A percentile compares a stretch with the other conserved stretches of the same genome.
Conservation (phyloP, 768 basidiomycete genomes). For the Asterophora lycoperdoides region DNA sequence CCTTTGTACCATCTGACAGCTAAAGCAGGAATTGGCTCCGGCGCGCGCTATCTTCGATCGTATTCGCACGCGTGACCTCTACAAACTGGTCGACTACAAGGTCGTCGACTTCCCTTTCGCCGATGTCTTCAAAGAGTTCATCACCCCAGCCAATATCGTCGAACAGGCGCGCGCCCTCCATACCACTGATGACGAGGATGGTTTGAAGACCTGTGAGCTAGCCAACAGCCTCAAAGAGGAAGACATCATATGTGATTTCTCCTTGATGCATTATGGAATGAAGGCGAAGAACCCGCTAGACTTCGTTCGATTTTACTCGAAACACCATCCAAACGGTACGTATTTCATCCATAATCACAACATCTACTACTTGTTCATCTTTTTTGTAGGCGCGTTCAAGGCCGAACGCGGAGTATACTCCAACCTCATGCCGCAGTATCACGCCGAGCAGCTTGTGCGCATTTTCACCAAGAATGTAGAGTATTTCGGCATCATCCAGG, state of each 20-base stretch:
- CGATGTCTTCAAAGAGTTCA: slow-evolving; percentile 30
- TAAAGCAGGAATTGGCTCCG: slow-evolving; percentile 48
- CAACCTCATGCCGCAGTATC: slow-evolving; percentile 56
- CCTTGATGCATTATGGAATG: slow-evolving; percentile 77
- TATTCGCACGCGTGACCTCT: slow-evolving; percentile 60
- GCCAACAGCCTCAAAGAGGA: slow-evolving; percentile 34
- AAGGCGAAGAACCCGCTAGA: slow-evolving; percentile 64
- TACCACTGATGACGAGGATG: slow-evolving; percentile 17
- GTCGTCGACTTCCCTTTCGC: slow-evolving; percentile 38
- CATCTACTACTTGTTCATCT: too few species aligned
- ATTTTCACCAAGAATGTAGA: slow-evolving; percentile 63
- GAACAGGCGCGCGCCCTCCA: slow-evolving; percentile 30
- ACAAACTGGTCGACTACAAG: slow-evolving; percentile 66
- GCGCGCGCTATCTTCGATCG: slow-evolving; percentile 61
- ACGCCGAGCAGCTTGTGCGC: slow-evolving; percentile 66
- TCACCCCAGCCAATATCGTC: slow-evolving; percentile 43
- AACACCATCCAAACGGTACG: slow-evolving; percentile 55
- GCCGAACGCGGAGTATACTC: slow-evolving; percentile 60
- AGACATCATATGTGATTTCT: slow-evolving; percentile 62
- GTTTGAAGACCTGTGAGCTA: slow-evolving; percentile 20
- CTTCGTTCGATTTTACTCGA: slow-evolving; percentile 70
- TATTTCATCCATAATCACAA: not conserved
- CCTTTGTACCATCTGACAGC: too few species aligned
- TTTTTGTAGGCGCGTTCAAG: slow-evolving; percentile 33
- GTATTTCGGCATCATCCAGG: slow-evolving; percentile 61